Percentiles rank a stretch among this genome's conserved stretches.
Evolutionary conservation across 2,329 filamentous ascomycete species (phyloP).

Genomic region (Cyclaneusma minus): DNA sequence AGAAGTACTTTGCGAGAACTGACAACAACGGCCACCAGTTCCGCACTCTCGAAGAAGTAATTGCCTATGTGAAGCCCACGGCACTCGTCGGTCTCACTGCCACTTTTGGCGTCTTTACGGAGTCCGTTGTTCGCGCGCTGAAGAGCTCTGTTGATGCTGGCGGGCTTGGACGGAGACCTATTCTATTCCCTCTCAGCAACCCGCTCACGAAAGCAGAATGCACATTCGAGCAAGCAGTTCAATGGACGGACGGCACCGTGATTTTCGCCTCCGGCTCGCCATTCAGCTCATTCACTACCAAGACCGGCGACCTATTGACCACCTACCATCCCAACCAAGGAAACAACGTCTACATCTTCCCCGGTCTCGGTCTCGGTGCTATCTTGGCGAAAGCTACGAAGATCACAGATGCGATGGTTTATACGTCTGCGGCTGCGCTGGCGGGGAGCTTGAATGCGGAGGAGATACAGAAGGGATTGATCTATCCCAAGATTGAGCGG

Average conservation of each 20-base stretch:
- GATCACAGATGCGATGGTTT: conserved; percentile 93
- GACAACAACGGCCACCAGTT: conserved; percentile 54
- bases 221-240: conserved; percentile 85
- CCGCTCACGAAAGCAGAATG: conserved; percentile 94
- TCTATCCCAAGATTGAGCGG: conserved; percentile 83
- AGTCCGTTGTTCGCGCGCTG: conserved; percentile 61
- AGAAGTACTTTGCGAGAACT: conserved; percentile 52
- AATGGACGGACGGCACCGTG: conserved; percentile 77
- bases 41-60: conserved; percentile 74
- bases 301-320: conserved; percentile 40
- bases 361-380: conserved; percentile 82
- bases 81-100: conserved; percentile 91
- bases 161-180: conserved; percentile 60
- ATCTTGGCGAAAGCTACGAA: conserved; percentile 79
- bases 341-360: conserved; percentile 88
- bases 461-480: conserved; percentile 67
- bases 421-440: conserved; percentile 75
- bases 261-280: conserved; percentile 94
- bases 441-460: conserved; percentile 63
- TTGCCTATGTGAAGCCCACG: conserved; percentile 88
- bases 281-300: conserved; percentile 59
- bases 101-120: conserved; percentile 87
- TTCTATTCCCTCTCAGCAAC: conserved; percentile 94
- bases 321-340: conserved; percentile 72
- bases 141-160: conserved; percentile 47